Percentiles rank a stretch among this genome's conserved stretches.
These are phyloP conservation scores for Ophiostoma novo-ulmi DNA, from an alignment of 2,329 filamentous ascomycete species.

Conservation along the genomic window DNA sequence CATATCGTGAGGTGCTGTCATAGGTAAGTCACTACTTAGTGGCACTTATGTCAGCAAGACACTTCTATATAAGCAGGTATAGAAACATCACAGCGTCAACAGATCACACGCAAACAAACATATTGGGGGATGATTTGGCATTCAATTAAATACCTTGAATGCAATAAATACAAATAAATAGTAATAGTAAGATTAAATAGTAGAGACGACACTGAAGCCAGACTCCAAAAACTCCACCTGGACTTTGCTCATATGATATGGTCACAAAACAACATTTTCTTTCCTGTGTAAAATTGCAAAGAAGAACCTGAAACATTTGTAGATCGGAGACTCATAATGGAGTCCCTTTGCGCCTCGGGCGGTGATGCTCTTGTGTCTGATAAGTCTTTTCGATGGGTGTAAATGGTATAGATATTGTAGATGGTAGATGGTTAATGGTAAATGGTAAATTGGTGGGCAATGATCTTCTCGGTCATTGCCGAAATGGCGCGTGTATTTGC, in stretches of 20 bases:
- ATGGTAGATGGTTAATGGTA: neutral
- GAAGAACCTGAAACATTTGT: neutral
- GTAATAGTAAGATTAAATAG: constrained; percentile 6
- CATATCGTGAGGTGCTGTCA: neutral
- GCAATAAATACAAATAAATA: constrained; percentile 1
- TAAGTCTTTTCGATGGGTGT: constrained; percentile 3
- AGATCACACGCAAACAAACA: neutral
- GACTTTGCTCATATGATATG: constrained; percentile 19
- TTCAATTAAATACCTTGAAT: neutral
- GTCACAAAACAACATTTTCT: constrained; percentile 17
- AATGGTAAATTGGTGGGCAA: neutral
- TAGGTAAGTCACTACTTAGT: neutral
- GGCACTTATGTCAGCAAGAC: neutral
- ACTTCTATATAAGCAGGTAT: neutral
- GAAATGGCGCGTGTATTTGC: neutral
- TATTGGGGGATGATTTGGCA: neutral
- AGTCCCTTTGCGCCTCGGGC: constrained; percentile 20
- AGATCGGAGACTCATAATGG: constrained; percentile 10
- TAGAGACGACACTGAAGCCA: constrained; percentile 18
- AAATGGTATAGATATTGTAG: constrained; percentile 4
- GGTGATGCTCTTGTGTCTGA: constrained; percentile 19
- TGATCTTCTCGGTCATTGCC: neutral
- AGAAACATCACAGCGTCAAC: neutral
- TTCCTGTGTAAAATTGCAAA: constrained; percentile 14
- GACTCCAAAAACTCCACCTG: constrained; percentile 24